These are phyloP conservation scores for Penicillium sp. DNA, from an alignment of 2,329 filamentous ascomycete genomes.

Conservation along the genomic window DNA sequence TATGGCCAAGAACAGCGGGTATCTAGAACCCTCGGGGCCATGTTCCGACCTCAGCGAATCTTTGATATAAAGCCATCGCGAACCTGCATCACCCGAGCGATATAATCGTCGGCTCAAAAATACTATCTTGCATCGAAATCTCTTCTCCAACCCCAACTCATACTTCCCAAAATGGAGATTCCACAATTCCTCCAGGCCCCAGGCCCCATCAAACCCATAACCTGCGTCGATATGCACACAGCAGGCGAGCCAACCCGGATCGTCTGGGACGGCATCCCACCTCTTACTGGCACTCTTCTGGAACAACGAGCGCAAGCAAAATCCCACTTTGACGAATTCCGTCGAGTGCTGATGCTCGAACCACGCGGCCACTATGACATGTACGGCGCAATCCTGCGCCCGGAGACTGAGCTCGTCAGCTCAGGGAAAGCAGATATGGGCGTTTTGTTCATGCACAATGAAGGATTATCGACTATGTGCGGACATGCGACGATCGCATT, in stretches of 20 bases:
- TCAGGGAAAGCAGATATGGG: constrained; percentile 48
- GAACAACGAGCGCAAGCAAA: constrained; percentile 43
- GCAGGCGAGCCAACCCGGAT: constrained; percentile 53
- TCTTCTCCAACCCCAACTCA: not conserved
- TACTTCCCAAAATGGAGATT: not conserved
- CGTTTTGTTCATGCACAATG: constrained; percentile 50
- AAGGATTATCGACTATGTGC: constrained; percentile 53
- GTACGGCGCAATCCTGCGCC: constrained; percentile 51
- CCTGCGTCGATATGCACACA: constrained; percentile 49
- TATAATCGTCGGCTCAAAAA: not conserved
- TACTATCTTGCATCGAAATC: not conserved
- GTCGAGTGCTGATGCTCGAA: constrained; percentile 46
- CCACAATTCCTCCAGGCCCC: constrained; percentile 4
- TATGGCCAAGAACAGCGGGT: not conserved
- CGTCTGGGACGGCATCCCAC: constrained; percentile 44
- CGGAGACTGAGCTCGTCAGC: constrained; percentile 44
- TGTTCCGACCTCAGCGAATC: not conserved
- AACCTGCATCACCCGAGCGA: not conserved
- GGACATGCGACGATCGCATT: constrained; percentile 55
- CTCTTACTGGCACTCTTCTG: constrained; percentile 41
- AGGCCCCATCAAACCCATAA: constrained; percentile 17
- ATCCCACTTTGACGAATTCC: constrained; percentile 42
- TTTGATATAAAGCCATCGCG: not conserved
- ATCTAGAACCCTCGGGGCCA: not conserved
- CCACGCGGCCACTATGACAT: constrained; percentile 53